phyloP scores from a whole-genome alignment of 2,329 filamentous ascomycete species.

The Trichophaea hybrida region DNA sequence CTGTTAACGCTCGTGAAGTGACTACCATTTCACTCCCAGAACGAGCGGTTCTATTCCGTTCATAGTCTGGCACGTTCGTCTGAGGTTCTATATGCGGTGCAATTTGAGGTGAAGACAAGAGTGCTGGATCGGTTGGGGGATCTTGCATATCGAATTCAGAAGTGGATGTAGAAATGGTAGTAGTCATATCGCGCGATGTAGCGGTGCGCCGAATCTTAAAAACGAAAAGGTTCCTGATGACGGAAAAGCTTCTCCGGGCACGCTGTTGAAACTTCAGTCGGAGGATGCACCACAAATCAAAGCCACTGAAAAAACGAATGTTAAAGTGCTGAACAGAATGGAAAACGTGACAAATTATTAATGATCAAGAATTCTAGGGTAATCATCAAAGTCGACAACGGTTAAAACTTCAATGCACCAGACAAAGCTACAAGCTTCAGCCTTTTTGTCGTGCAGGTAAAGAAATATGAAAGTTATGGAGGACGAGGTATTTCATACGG shows the following conservation, averaged over 20 bases:
- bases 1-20: not conserved
- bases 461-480: too few species aligned
- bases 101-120: slow-evolving; percentile 11
- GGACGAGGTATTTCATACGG: too few species aligned
- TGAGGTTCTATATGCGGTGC: slow-evolving; percentile 9
- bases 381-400: too few species aligned
- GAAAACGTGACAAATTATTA: too few species aligned
- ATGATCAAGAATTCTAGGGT: too few species aligned
- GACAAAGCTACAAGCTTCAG: too few species aligned
- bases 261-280: not conserved
- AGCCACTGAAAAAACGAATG: too few species aligned
- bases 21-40: not conserved
- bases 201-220: not conserved
- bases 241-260: not conserved
- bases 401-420: too few species aligned
- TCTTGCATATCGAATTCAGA: not conserved
- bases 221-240: not conserved
- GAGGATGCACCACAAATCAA: too few species aligned
- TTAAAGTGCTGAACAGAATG: too few species aligned
- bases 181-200: not conserved
- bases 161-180: not conserved
- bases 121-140: slow-evolving; percentile 13
- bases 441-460: too few species aligned
- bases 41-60: slow-evolving; percentile 14
- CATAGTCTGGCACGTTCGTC: slow-evolving; percentile 16